Conservation (phyloP, 305 asterid species). For the Striga hermonthica region DNA sequence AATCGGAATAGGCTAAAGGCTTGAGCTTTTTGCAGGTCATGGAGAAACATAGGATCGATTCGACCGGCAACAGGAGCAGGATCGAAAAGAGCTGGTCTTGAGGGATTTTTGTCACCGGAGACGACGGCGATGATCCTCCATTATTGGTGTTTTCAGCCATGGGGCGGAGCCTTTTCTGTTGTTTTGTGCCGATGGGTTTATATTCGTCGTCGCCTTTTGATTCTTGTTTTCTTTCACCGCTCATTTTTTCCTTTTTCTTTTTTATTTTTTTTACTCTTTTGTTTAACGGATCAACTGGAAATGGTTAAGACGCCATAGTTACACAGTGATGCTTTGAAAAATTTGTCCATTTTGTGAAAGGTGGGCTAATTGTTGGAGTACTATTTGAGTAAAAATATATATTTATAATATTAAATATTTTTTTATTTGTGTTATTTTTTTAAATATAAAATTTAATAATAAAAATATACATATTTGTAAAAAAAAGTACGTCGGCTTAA, state of each 20-base stretch:
- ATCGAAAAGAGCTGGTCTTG: constrained; percentile 75
- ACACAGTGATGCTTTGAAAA: no score
- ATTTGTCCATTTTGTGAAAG: no score
- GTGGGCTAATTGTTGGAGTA: no score
- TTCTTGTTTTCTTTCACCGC: constrained; percentile 30
- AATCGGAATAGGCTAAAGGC: constrained; percentile 59
- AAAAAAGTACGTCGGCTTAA: no score
- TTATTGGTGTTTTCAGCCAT: constrained; percentile 48
- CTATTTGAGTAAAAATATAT: no score
- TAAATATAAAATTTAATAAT: no score
- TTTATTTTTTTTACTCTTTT: no score
- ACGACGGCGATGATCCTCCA: constrained; percentile 44
- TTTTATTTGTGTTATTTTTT: no score
- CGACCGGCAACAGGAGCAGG: constrained; percentile 62
- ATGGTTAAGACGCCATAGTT: no score
- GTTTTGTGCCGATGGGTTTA: constrained; percentile 15
- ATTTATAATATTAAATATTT: no score
- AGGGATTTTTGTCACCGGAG: constrained; percentile 49
- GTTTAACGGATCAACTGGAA: no score
- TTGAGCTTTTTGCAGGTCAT: constrained; percentile 64
- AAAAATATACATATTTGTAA: no score
- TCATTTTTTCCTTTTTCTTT: constrained; percentile 16
- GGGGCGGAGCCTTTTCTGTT: constrained; percentile 20
- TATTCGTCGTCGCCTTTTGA: constrained; percentile 1
- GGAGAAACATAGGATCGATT: constrained; percentile 63